Evolutionary conservation across 73 alveolate species (phyloP).

Genomic region (Tetrahymena thermophila): DNA sequence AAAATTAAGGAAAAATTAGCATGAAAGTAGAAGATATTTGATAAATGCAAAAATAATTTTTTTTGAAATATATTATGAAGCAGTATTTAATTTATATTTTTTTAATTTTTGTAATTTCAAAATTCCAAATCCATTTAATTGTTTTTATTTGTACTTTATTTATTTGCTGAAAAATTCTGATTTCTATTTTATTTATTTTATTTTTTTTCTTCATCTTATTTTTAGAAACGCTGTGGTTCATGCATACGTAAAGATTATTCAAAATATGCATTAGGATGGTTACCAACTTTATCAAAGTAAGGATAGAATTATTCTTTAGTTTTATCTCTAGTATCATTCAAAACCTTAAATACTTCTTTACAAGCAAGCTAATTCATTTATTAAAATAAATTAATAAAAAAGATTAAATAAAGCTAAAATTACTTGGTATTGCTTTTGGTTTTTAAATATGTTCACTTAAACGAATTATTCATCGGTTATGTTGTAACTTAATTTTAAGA

Average conservation of each 20-base stretch:
- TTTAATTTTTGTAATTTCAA: background rate
- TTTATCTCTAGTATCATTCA: background rate
- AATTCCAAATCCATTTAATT: background rate
- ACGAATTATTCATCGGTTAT: background rate
- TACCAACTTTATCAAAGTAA: background rate
- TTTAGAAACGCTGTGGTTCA: background rate
- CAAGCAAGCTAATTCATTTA: background rate
- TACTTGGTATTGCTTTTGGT: background rate
- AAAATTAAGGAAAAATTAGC: too few relatives aligned
- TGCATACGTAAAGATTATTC: background rate
- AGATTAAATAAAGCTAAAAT: background rate
- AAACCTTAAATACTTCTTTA: background rate
- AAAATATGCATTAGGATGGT: background rate
- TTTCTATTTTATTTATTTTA: background rate
- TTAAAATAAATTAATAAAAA: background rate
- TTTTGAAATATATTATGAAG: background rate
- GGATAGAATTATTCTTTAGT: background rate
- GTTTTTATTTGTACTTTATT: background rate
- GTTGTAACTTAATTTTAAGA: background rate
- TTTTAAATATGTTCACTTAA: background rate
- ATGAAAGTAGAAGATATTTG: background rate
- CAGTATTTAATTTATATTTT: background rate
- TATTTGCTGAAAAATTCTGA: background rate
- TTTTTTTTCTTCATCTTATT: background rate
- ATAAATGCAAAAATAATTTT: too few relatives aligned